Base-by-base conservation (phyloP, 129 eudicot species). In the Flaveria bidentis region DNA sequence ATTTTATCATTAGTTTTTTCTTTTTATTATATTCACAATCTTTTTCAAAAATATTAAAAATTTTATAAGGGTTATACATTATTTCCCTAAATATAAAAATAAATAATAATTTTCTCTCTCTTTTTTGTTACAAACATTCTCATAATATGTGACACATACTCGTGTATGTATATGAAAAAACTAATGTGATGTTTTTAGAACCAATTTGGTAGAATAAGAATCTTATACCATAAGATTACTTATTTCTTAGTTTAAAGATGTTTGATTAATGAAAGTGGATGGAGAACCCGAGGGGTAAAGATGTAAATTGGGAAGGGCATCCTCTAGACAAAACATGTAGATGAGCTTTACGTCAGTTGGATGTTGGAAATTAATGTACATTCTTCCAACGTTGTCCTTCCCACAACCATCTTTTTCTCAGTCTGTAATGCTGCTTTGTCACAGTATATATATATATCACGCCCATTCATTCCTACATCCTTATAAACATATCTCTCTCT, bases 281-380 rank as follows among this genome's bases (percentile, higher is more conserved):
- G 44, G 42, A 46, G 53, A 25, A 47, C 30, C 9, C 30, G 9
- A 44, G 75, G 78, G 79, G 79, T 80, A 80, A 66, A 73, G 12
- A 73, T 13, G 75, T 74, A 63, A 80, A 55, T 26, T 44, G 1
- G 8, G 5, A 20, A 44, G 36, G 25, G 9, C 12, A 72, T 64
- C 42, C 45, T 25, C 42, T 55, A 67, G 74, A 80, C 69, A 74
- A 56, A 80, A 80, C 76, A 80, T 80, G 15, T 53, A 67, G 52
- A 67, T 6, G 79, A 78, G 81, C 80, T 85, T 81, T 76, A 74
- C 75, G 71, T 85, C 82, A 82, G 90, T 84, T 70, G 73, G 78
- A 58, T 72, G 78, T 41, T 72, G 79, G 81, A 76, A 82, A 67
- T 84, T 39, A 86, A 80, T 86, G 91, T 70, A 84, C 84, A 84